These are phyloP conservation scores for Clonostachys solani DNA, from an alignment of 2,329 filamentous ascomycete genomes.

Conservation along the genomic window DNA sequence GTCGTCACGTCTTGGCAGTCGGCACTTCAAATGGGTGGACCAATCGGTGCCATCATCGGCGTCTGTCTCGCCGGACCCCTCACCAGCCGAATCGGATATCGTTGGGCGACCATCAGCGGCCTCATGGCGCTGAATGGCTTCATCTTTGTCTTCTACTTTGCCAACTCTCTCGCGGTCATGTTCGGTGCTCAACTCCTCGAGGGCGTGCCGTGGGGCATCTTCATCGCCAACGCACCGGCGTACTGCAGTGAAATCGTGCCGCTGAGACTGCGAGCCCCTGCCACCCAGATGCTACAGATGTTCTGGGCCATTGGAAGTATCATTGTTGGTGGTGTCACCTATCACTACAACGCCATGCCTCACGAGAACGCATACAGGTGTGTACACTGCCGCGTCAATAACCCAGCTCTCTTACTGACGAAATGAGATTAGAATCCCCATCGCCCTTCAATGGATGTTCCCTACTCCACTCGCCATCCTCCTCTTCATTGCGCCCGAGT, in stretches of 20 bases:
- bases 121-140: conserved; percentile 31
- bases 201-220: conserved; percentile 58
- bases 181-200: conserved; percentile 51
- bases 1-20: conserved; percentile 20
- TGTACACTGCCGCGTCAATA: conserved; percentile 2
- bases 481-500: conserved; percentile 43
- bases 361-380: neutral
- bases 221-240: conserved; percentile 32
- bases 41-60: conserved; percentile 26
- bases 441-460: conserved; percentile 56
- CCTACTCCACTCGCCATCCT: conserved; percentile 28
- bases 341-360: conserved; percentile 29
- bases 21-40: conserved; percentile 21
- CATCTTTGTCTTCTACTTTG: conserved; percentile 51
- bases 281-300: conserved; percentile 59
- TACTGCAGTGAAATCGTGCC: conserved; percentile 56
- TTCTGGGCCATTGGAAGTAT: conserved; percentile 59
- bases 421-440: conserved; percentile 34
- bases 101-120: conserved; percentile 25
- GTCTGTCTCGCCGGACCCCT: conserved; percentile 29
- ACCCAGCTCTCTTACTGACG: conserved; percentile 14
- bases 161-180: conserved; percentile 30
- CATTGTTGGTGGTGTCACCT: conserved; percentile 52
- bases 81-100: conserved; percentile 28
- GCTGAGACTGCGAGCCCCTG: conserved; percentile 48